Evolutionary conservation across 2,329 filamentous ascomycete genomes (phyloP).

Genomic region (Curvularia verruculosa): DNA sequence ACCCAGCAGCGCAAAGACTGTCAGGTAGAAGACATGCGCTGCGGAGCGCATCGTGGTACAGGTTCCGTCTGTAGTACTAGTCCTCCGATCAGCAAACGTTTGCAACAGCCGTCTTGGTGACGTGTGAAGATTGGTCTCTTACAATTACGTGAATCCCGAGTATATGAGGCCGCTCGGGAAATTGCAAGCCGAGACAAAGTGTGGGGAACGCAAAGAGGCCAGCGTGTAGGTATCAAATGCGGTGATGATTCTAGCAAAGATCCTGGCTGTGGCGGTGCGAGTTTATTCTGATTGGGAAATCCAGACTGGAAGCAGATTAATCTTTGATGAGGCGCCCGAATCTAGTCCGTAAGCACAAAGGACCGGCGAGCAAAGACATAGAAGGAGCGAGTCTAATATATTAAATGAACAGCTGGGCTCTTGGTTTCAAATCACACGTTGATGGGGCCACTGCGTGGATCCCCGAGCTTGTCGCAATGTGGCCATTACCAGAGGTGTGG

Average conservation of each 20-base stretch:
- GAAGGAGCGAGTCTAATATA: slow-evolving; percentile 24
- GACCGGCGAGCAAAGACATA: slow-evolving; percentile 20
- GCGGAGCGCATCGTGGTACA: slow-evolving; percentile 57
- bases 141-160: slow-evolving; percentile 18
- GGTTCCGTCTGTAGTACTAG: slow-evolving; percentile 19
- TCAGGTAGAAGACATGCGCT: slow-evolving; percentile 65
- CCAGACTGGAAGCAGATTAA: slow-evolving; percentile 18
- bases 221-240: slow-evolving; percentile 42
- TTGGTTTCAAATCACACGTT: slow-evolving; percentile 42
- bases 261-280: slow-evolving; percentile 30
- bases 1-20: slow-evolving; percentile 64
- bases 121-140: slow-evolving; percentile 23
- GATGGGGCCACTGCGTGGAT: slow-evolving; percentile 33
- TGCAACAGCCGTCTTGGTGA: slow-evolving; percentile 29
- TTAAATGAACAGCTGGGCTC: slow-evolving; percentile 23
- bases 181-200: slow-evolving; percentile 28
- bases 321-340: slow-evolving; percentile 34
- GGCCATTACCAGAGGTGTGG: slow-evolving; percentile 37
- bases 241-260: slow-evolving; percentile 26
- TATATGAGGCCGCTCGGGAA: slow-evolving; percentile 33
- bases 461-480: slow-evolving; percentile 35
- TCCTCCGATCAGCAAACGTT: slow-evolving; percentile 46
- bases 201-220: slow-evolving; percentile 46
- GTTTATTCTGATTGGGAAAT: slow-evolving; percentile 28
- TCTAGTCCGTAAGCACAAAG: slow-evolving; percentile 19